Evolutionary conservation across 345 rosid species (phyloP).

Genomic region (Brassica rapa): DNA sequence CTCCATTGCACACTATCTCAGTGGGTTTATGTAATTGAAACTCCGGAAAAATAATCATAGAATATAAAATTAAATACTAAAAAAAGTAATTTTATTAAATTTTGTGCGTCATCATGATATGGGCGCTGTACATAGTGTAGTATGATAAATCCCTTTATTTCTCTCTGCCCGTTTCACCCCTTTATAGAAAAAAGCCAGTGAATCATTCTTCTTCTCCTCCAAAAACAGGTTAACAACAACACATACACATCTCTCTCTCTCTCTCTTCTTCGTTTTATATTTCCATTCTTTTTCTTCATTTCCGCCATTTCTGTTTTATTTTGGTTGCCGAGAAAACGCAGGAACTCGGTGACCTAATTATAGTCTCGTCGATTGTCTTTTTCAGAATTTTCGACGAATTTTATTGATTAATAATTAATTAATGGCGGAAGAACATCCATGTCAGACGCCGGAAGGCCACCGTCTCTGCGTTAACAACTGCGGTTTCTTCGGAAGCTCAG

Average conservation of each 20-base stretch:
- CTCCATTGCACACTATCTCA: neutral
- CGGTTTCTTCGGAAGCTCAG: constrained; percentile 54
- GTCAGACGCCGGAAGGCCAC: constrained; percentile 56
- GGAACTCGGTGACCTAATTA: constrained; percentile 23
- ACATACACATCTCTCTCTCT: neutral
- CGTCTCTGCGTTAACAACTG: constrained; percentile 57
- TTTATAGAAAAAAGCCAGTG: constrained; percentile 19
- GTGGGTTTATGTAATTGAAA: neutral
- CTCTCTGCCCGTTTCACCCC: constrained; percentile 13
- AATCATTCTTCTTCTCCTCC: constrained; percentile 12
- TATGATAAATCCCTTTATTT: constrained; percentile 11
- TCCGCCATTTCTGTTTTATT: neutral
- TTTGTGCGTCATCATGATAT: neutral
- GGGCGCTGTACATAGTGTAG: neutral
- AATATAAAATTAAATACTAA: neutral
- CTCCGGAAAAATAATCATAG: neutral
- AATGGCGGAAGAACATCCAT: constrained; percentile 62
- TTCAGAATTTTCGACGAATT: constrained; percentile 11
- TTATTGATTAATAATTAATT: constrained; percentile 15
- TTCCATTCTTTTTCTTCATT: neutral
- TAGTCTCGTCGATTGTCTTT: neutral
- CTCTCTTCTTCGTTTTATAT: neutral
- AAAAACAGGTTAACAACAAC: constrained; percentile 24
- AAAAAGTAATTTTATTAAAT: neutral
- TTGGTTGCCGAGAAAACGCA: constrained; percentile 41